phyloP scores from a whole-genome alignment of 768 basidiomycete species.

The Auricularia cornea region DNA sequence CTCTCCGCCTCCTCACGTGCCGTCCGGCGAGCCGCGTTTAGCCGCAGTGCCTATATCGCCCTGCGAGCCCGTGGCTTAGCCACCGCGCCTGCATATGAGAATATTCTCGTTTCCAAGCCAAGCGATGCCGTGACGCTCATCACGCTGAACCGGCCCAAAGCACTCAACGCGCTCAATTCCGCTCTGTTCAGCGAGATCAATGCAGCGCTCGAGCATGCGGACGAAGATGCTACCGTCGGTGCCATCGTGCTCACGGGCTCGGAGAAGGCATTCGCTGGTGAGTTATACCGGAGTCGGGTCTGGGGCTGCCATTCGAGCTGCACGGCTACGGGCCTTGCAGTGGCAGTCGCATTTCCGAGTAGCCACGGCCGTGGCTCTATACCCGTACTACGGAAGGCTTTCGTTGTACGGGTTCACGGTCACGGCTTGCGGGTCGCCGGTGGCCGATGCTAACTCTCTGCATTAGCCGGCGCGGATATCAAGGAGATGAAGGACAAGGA shows the following conservation, averaged over 20 bases:
- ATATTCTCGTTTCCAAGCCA: constrained; percentile 62
- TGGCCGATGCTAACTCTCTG: too few relatives aligned
- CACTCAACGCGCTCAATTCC: constrained; percentile 30
- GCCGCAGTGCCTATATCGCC: too few relatives aligned
- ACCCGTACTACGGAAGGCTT: too few relatives aligned
- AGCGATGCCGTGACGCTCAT: constrained; percentile 44
- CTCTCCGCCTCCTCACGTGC: too few relatives aligned
- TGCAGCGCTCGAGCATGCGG: constrained; percentile 25
- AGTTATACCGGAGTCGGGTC: too few relatives aligned
- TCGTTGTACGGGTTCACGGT: too few relatives aligned
- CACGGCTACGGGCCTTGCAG: too few relatives aligned
- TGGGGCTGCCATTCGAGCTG: too few relatives aligned
- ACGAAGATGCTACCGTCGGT: constrained; percentile 27
- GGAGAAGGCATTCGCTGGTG: constrained; percentile 38
- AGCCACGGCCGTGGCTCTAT: too few relatives aligned
- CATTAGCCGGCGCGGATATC: constrained; percentile 41
- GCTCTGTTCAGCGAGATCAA: constrained; percentile 33
- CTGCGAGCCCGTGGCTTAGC: not conserved
- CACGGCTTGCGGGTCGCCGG: too few relatives aligned
- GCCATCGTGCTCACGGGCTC: constrained; percentile 38
- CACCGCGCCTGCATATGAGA: constrained; percentile 35
- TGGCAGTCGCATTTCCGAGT: too few relatives aligned
- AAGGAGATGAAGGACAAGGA: constrained; percentile 41
- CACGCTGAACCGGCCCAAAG: constrained; percentile 26
- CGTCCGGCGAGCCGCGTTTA: too few relatives aligned